Evolutionary conservation across 768 basidiomycete species (phyloP).

Genomic region (Pholiota molesta): DNA sequence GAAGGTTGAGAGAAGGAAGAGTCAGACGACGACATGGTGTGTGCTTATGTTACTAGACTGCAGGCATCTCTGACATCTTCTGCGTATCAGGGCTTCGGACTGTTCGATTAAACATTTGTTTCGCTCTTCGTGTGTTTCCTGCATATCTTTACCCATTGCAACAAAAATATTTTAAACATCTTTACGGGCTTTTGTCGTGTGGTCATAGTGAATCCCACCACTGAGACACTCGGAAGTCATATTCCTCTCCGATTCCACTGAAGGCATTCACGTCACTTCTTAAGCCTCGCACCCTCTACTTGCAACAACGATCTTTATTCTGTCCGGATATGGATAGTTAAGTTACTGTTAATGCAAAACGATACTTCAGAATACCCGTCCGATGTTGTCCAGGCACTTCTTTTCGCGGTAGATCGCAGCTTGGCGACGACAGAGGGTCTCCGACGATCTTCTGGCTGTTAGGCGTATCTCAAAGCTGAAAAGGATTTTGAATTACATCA

Average conservation of each 20-base stretch:
- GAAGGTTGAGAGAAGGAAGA: slow-evolving; percentile 91
- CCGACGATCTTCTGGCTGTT: no score
- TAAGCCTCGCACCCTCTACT: no score
- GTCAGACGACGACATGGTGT: slow-evolving; percentile 88
- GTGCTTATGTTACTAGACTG: slow-evolving; percentile 24
- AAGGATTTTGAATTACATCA: slow-evolving; percentile 22
- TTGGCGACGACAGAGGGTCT: no score
- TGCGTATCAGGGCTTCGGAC: slow-evolving; percentile 81
- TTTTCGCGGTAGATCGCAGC: no score
- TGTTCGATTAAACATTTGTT: slow-evolving; percentile 76
- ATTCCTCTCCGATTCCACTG: no score
- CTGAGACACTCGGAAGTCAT: neutral
- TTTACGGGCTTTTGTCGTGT: neutral
- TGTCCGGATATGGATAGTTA: no score
- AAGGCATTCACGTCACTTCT: no score
- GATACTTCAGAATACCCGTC: no score
- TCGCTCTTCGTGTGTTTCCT: slow-evolving; percentile 14
- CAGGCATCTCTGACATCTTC: neutral
- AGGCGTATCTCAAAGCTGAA: neutral
- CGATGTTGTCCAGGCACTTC: no score
- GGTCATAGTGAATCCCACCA: neutral
- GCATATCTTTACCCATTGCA: slow-evolving; percentile 17
- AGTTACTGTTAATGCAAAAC: no score
- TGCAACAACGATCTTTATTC: no score
- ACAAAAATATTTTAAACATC: slow-evolving; percentile 22